A percentile compares a stretch with the other conserved stretches of the same genome.
Evolutionary conservation across 208 protist species (phyloP).

Genomic region (Leishmania guyanensis): DNA sequence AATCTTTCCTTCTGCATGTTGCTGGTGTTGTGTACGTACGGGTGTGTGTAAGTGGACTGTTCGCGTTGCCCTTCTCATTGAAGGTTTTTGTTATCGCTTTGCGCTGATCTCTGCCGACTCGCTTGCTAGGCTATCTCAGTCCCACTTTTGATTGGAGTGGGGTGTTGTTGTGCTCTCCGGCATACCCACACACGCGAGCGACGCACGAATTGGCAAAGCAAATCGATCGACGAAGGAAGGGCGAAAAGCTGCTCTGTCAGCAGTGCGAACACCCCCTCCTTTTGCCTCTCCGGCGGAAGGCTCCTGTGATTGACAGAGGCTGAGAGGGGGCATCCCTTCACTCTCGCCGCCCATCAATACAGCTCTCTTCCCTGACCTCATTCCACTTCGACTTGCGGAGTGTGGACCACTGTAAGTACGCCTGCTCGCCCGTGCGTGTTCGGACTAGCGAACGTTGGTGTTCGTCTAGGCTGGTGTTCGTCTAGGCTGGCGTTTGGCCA

Average conservation of each 20-base stretch:
- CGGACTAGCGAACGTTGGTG: not conserved
- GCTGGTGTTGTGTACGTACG: not conserved
- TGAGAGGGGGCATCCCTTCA: not conserved
- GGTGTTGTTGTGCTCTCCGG: no score
- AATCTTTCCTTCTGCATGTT: not conserved
- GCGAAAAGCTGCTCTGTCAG: not conserved
- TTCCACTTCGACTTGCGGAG: not conserved
- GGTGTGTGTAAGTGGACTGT: not conserved
- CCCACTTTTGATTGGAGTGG: not conserved
- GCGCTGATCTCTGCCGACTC: not conserved
- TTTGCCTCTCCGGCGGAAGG: not conserved
- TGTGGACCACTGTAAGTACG: not conserved
- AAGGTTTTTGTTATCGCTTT: not conserved
- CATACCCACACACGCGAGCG: not conserved
- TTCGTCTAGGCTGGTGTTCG: not conserved
- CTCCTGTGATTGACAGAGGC: not conserved
- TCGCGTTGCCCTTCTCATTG: not conserved
- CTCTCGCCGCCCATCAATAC: not conserved
- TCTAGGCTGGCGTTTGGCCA: not conserved
- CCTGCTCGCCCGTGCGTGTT: not conserved
- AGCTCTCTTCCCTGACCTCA: not conserved
- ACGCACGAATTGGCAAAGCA: not conserved
- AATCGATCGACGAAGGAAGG: not conserved
- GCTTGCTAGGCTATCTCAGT: not conserved
- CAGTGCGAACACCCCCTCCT: not conserved